These are phyloP conservation scores for Eucalyptus guilfoylei DNA, from an alignment of 345 rosid genomes.

Conservation along the genomic window DNA sequence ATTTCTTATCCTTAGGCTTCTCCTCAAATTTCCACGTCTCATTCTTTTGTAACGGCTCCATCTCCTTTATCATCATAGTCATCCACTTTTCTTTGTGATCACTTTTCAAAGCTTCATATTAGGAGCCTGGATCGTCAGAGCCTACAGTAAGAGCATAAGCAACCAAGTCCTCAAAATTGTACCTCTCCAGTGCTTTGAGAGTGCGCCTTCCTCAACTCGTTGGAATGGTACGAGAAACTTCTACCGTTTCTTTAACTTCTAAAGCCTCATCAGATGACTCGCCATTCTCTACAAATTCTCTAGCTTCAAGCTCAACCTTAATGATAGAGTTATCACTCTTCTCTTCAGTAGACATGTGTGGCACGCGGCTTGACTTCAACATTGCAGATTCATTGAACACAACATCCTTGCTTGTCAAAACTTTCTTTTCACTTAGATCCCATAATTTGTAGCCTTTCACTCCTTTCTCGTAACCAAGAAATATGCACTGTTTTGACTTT, in stretches of 20 bases:
- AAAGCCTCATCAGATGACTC: rapidly evolving
- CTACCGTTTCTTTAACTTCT: neutral
- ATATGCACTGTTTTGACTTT: neutral
- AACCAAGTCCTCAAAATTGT: neutral
- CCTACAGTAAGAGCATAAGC: neutral
- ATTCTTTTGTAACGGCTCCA: too few species aligned
- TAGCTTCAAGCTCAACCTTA: neutral
- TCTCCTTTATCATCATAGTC: too few species aligned
- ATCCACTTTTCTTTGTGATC: too few species aligned
- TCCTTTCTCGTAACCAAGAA: neutral
- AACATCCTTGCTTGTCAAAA: too few species aligned
- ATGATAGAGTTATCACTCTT: too few species aligned
- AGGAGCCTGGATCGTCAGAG: neutral
- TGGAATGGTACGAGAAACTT: neutral
- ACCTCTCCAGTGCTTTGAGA: neutral
- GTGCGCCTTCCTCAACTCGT: neutral
- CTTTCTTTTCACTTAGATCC: neutral
- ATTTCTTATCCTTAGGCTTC: too few species aligned
- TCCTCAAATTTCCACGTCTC: too few species aligned
- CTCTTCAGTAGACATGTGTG: too few species aligned
- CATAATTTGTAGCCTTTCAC: neutral
- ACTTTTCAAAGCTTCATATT: too few species aligned
- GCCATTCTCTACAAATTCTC: neutral
- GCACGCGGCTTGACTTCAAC: too few species aligned
- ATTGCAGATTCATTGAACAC: too few species aligned